Evolutionary conservation across 441 rosid species (phyloP), one percentile per base, ranked within the genome.

Genomic region (Euphorbia schlechtendalii): DNA sequence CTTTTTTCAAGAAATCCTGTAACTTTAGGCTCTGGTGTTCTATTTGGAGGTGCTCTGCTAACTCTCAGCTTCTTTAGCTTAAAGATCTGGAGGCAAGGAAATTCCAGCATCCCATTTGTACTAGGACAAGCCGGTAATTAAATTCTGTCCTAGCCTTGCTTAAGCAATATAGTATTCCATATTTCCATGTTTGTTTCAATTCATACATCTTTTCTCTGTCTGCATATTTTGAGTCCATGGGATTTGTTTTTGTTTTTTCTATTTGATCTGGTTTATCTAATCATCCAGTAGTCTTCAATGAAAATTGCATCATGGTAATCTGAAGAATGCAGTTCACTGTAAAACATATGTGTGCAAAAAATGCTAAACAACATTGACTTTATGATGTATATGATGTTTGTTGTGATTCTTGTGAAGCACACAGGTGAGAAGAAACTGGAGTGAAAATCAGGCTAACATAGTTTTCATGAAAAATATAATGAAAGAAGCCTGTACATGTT

Each of bases 51-150:
- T 58, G 86, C 86, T 69, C 72, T 93, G 67, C 86, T 93, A 32
- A 84, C 91, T 30, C 91, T 90, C 48, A 84, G 99, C 78, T 78
- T 79, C 61, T 73, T 81, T 61, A 90, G 97, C 84, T 72, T 90
- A 66, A 93, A 82, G 78, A 81, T 84, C 69, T 93, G 97, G 99
- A 78, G 86, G 73, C 80, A 82, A 74, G 99, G 97, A 70, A 84
- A 90, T 64, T 90, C 99, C 69, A 86, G 89, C 76, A 74, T 90
- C 63, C 99, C 93, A 34, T 86, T 80, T 72, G 91, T 93, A 32
- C 76, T 93, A 28, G 97, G 97, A 64, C 97, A 93, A 88, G 92
- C 94, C 67, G 96, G 97, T 93, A 83, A 48, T 56, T 38, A 28
- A 67, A 41, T 8, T 52, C 57, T 55, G 34, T 55, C 56, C 13